Conservation (phyloP, 805 yeast genomes). For the Debaryomyces castellii region DNA sequence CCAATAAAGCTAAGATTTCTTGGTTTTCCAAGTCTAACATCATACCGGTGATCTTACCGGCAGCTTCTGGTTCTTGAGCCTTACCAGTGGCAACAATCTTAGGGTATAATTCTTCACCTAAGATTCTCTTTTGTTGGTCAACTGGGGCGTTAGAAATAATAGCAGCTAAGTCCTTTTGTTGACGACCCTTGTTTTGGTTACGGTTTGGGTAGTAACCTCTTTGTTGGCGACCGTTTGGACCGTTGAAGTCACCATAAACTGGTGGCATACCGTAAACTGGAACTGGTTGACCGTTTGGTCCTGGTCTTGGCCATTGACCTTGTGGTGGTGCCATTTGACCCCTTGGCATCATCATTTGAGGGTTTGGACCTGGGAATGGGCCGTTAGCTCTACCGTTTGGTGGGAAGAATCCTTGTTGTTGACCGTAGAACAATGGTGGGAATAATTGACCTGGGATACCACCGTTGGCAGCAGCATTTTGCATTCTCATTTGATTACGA, state of each 20-base stretch:
- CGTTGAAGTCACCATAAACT: conserved; percentile 58
- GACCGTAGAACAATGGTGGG: conserved; percentile 82
- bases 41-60: conserved; percentile 99
- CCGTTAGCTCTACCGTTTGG: conserved; percentile 77
- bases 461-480: conserved; percentile 89
- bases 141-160: conserved; percentile 65
- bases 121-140: conserved; percentile 93
- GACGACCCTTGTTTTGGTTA: conserved; percentile 45
- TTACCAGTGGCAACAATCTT: conserved; percentile 83
- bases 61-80: conserved; percentile 89
- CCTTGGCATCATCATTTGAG: conserved; percentile 74
- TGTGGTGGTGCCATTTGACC: conserved; percentile 67
- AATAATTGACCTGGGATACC: conserved; percentile 87
- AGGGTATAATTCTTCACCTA: conserved; percentile 97
- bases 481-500: conserved; percentile 97
- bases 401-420: conserved; percentile 81
- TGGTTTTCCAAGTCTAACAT: conserved; percentile 90
- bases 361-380: conserved; percentile 78
- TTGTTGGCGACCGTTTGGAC: conserved; percentile 50
- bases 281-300: conserved; percentile 82
- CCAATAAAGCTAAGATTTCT: conserved; percentile 85
- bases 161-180: conserved; percentile 57
- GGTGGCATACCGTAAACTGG: conserved; percentile 87
- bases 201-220: conserved; percentile 55
- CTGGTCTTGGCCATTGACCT: conserved; percentile 70